These are phyloP conservation scores for Melanogaster broomeanus DNA, from an alignment of 768 basidiomycete species.

Conservation along the genomic window DNA sequence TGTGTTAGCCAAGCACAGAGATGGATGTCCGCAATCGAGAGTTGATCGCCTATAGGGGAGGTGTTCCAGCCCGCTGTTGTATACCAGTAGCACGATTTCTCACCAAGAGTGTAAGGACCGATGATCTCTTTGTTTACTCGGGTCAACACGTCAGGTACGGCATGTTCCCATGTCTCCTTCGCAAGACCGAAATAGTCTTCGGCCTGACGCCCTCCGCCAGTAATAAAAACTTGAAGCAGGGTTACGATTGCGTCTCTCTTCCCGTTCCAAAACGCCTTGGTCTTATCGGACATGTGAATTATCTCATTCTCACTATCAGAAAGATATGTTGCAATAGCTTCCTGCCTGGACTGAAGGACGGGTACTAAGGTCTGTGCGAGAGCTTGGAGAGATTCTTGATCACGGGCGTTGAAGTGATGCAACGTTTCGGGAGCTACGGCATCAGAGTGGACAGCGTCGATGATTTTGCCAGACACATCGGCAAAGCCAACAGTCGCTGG, in stretches of 20 bases:
- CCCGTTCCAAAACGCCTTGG: conserved; percentile 59
- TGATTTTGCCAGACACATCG: conserved; percentile 26
- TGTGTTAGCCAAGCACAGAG: conserved; percentile 74
- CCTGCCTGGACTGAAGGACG: conserved; percentile 47
- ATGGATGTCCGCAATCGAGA: conserved; percentile 81
- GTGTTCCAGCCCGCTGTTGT: neutral
- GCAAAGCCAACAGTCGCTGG: conserved; percentile 81
- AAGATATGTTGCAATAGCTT: conserved; percentile 51
- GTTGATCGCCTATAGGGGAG: conserved; percentile 66
- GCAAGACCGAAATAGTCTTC: conserved; percentile 53
- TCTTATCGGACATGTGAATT: conserved; percentile 60
- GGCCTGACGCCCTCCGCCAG: conserved; percentile 43
- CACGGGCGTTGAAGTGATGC: conserved; percentile 57
- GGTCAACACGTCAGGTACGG: conserved; percentile 46
- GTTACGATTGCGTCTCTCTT: conserved; percentile 48
- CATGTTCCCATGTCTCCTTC: conserved; percentile 53
- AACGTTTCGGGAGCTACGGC: conserved; percentile 65
- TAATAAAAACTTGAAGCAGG: conserved; percentile 49
- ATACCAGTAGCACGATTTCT: conserved; percentile 17
- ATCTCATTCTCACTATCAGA: conserved; percentile 49
- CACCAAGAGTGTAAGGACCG: conserved; percentile 68
- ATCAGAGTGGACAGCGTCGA: conserved; percentile 61
- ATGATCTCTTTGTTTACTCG: conserved; percentile 57
- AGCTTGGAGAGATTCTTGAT: conserved; percentile 48
- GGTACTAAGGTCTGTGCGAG: conserved; percentile 47